Evolutionary conservation across 441 rosid genomes (phyloP), one percentile per base, ranked within the genome.

Genomic region (Manihot esculenta): DNA sequence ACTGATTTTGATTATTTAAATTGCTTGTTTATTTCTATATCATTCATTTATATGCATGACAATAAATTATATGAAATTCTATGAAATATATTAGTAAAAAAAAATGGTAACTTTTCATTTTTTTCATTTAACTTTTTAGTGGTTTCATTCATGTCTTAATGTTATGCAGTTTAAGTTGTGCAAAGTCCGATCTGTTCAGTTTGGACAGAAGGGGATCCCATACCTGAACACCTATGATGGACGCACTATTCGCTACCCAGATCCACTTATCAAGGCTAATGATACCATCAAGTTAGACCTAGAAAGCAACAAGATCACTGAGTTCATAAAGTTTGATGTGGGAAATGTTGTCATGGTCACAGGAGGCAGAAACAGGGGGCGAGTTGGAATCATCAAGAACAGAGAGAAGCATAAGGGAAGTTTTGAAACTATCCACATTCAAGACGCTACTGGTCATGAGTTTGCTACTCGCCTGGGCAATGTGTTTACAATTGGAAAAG

Each of bases 261-360:
- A 89, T 80, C 94, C 91, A 5, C 81, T 89, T 62, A 89, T 87
- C 84, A 89, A 82, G 81, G 89, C 95, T 3, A 89, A 85, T 13
- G 95, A 89, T 70, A 88, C 93, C 61, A 83, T 88, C 84, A 87
- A 87, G 81, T 84, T 86, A 35, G 90, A 89, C 78, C 72, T 89
- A 1, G 92, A 89, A 81, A 79, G 62, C 68, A 86, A 86, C 84
- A 89, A 88, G 85, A 85, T 89, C 48, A 79, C 81, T 1, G 95
- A 87, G 23, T 89, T 89, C 57, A 86, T 89, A 72, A 89, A 89
- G 77, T 89, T 86, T 35, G 95, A 89, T 68, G 89, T 86, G 3
- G 91, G 95, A 0, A 89, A 89, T 62, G 86, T 86, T 64, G 95
- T 89, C 65, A 88, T 86, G 95, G 95, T 89, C 42, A 89, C 93